phyloP scores from a whole-genome alignment of 352 stramenopile species.

The Phytophthora pluvialis region DNA sequence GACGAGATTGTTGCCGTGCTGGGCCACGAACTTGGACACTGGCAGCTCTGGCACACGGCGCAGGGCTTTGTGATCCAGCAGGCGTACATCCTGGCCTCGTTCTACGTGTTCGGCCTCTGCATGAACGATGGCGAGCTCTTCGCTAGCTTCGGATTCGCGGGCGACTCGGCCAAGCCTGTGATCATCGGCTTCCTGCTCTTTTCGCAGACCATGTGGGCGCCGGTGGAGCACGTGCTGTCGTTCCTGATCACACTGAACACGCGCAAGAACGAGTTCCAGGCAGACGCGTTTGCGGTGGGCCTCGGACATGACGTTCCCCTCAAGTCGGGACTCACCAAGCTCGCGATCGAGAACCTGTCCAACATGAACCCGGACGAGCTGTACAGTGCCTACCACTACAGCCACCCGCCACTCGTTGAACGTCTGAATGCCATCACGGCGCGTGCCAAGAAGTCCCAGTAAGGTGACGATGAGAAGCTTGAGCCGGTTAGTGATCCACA shows the following conservation, averaged over 20 bases:
- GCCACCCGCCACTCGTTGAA: constrained; percentile 96
- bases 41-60: constrained; percentile 95
- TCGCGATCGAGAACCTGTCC: constrained; percentile 97
- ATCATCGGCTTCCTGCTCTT: constrained; percentile 89
- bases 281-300: constrained; percentile 95
- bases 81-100: constrained; percentile 74
- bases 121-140: constrained; percentile 84
- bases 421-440: constrained; percentile 92
- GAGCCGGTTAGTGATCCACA: constrained; percentile 1
- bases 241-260: constrained; percentile 84
- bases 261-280: constrained; percentile 84
- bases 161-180: constrained; percentile 51
- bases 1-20: constrained; percentile 97
- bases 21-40: constrained; percentile 97
- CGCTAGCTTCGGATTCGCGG: constrained; percentile 78
- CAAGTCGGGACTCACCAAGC: constrained; percentile 96
- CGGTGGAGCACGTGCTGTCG: constrained; percentile 76
- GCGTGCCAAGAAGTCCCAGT: constrained; percentile 68
- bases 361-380: constrained; percentile 96
- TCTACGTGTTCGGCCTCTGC: constrained; percentile 84
- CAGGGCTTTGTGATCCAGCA: constrained; percentile 95
- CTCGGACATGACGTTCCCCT: constrained; percentile 92
- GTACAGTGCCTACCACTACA: constrained; percentile 98
- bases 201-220: constrained; percentile 81
- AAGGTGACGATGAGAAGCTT: constrained; percentile 11